These are phyloP conservation scores for Ophiostoma tasmaniense DNA, from an alignment of 2,329 filamentous ascomycete genomes.

Conservation along the genomic window DNA sequence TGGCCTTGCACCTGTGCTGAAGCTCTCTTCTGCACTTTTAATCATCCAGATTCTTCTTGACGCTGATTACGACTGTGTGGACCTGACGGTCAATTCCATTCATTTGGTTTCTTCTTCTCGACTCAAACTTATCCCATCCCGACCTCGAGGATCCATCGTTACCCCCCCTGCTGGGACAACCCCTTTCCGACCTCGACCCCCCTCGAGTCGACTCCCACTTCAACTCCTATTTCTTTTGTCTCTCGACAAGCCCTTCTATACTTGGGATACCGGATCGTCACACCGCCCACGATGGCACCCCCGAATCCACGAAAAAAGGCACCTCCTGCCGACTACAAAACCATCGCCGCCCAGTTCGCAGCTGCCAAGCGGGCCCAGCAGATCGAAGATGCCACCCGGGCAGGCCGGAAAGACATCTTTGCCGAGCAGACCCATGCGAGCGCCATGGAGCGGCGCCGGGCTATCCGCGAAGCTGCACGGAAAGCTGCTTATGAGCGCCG, in stretches of 20 bases:
- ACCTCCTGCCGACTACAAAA: slow-evolving; percentile 37
- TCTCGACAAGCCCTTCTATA: not conserved
- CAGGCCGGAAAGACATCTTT: slow-evolving; percentile 25
- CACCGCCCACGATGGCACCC: slow-evolving; percentile 17
- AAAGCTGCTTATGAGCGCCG: slow-evolving; percentile 43
- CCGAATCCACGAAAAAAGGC: slow-evolving; percentile 21
- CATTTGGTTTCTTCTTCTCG: not conserved
- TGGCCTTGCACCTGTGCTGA: slow-evolving; percentile 10
- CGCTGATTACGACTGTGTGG: not conserved
- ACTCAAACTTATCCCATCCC: not conserved
- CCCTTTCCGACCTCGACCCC: slow-evolving; percentile 1
- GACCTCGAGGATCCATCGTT: not conserved
- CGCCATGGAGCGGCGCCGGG: slow-evolving; percentile 37
- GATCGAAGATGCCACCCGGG: slow-evolving; percentile 29
- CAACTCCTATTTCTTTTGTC: not conserved
- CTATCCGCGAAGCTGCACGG: slow-evolving; percentile 39
- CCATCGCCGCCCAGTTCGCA: slow-evolving; percentile 46
- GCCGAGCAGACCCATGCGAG: slow-evolving; percentile 23
- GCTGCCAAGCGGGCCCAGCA: slow-evolving; percentile 44
- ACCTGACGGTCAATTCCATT: not conserved
- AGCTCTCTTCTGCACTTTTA: slow-evolving; percentile 8
- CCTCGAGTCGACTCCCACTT: not conserved
- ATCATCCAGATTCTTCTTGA: not conserved
- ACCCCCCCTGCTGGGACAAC: not conserved
- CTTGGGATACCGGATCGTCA: not conserved